phyloP scores from a whole-genome alignment of 225 moss, liverwort and hornwort species.

The Marchantia polymorpha region DNA sequence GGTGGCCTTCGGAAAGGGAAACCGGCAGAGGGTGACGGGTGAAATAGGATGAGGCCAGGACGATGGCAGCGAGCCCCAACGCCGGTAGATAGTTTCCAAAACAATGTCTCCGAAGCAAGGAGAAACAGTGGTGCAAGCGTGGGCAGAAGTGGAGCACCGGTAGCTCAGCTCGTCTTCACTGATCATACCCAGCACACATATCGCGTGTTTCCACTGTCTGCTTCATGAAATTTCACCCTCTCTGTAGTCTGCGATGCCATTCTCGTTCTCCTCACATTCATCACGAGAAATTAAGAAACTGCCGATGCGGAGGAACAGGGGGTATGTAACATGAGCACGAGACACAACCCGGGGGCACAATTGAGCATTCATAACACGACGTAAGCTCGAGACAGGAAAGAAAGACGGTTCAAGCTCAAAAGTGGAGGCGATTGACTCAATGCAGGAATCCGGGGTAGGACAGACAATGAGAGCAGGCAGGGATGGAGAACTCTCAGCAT shows the following conservation, averaged over 20 bases:
- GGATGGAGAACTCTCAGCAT: not conserved
- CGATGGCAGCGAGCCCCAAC: not conserved
- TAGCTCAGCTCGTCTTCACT: not conserved
- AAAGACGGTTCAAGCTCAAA: not conserved
- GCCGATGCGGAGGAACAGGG: too few species aligned
- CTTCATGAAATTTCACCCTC: not conserved
- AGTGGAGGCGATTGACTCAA: not conserved
- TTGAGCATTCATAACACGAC: not conserved
- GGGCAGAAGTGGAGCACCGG: not conserved
- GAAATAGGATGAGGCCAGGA: not conserved
- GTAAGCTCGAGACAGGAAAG: not conserved
- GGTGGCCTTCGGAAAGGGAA: too few species aligned
- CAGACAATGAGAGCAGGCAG: not conserved
- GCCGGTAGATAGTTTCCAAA: too few species aligned
- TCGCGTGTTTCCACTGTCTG: not conserved
- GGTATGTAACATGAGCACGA: not conserved
- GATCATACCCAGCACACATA: not conserved
- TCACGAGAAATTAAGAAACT: not conserved
- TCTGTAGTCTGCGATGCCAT: not conserved
- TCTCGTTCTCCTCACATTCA: constrained; percentile 1
- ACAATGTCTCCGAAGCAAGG: not conserved
- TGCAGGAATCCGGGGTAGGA: not conserved
- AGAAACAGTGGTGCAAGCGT: not conserved
- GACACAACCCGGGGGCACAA: not conserved
- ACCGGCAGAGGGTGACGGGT: not conserved